Conservation (phyloP, 1,284 basidiomycete genomes). For the Serendipita sp. region DNA sequence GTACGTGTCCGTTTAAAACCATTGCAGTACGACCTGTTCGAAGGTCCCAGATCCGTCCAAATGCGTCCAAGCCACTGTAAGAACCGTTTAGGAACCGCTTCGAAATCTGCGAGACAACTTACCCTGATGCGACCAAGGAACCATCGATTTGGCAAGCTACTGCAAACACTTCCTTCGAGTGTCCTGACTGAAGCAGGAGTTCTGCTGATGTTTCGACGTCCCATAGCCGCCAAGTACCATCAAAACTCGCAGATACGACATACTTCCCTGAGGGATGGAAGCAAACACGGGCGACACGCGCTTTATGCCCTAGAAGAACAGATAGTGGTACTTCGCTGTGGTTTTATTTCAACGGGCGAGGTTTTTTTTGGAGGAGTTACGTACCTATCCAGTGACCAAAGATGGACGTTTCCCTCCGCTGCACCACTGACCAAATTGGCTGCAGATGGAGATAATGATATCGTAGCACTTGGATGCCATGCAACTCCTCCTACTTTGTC, state of each 20-base stretch:
- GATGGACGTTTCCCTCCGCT: conserved; percentile 69
- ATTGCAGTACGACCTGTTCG: conserved; percentile 92
- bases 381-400: conserved; percentile 82
- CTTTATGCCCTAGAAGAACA: conserved; percentile 76
- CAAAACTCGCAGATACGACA: conserved; percentile 88
- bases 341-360: neutral
- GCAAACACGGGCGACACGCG: conserved; percentile 81
- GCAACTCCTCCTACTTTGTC: conserved; percentile 92
- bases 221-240: conserved; percentile 98
- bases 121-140: conserved; percentile 86
- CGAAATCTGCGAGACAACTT: conserved; percentile 17
- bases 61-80: conserved; percentile 81
- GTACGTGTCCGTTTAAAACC: conserved; percentile 95
- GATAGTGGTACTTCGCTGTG: conserved; percentile 64
- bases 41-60: conserved; percentile 94
- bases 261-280: conserved; percentile 94
- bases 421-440: conserved; percentile 88
- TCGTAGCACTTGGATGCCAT: conserved; percentile 91
- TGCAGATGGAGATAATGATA: conserved; percentile 50
- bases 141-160: conserved; percentile 95
- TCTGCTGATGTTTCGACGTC: conserved; percentile 73
- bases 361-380: conserved; percentile 13
- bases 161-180: conserved; percentile 92
- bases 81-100: conserved; percentile 12
- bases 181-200: conserved; percentile 86